These are phyloP conservation scores for Rhodotorula sp. DNA, from an alignment of 1,284 basidiomycete species.

Conservation along the genomic window DNA sequence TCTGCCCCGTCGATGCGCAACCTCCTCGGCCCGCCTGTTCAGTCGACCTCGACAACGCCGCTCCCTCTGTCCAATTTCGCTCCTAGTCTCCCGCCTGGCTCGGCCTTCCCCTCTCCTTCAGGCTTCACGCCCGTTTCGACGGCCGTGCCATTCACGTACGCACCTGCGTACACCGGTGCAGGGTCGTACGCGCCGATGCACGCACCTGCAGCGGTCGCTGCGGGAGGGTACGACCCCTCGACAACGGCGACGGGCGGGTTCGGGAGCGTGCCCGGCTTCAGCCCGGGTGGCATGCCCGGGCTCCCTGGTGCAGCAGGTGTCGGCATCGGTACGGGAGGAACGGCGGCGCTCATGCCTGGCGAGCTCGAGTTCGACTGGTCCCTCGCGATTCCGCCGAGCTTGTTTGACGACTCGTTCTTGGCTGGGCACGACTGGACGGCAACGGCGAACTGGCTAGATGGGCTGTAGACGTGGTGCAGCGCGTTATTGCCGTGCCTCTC, in stretches of 20 bases:
- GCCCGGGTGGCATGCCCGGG: no score
- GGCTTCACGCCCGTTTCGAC: no score
- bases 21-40: slow-evolving; percentile 1
- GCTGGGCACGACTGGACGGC: slow-evolving; percentile 16
- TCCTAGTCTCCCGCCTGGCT: background rate
- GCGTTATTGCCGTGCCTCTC: no score
- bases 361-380: slow-evolving; percentile 21
- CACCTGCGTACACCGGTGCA: no score
- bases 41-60: background rate
- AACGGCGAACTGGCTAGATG: slow-evolving; percentile 2
- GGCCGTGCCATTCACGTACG: no score
- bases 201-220: no score
- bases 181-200: no score
- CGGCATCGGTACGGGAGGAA: background rate
- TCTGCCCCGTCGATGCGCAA: background rate
- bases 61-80: background rate
- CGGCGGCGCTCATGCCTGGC: slow-evolving; percentile 18
- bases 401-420: slow-evolving; percentile 20
- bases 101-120: background rate
- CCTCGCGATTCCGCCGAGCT: background rate
- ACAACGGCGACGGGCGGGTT: no score
- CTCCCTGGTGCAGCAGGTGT: background rate
- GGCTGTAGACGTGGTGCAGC: background rate
- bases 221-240: no score
- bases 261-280: no score